Conservation (phyloP, 805 yeast genomes). For the Kodamaea lidongshanica region DNA sequence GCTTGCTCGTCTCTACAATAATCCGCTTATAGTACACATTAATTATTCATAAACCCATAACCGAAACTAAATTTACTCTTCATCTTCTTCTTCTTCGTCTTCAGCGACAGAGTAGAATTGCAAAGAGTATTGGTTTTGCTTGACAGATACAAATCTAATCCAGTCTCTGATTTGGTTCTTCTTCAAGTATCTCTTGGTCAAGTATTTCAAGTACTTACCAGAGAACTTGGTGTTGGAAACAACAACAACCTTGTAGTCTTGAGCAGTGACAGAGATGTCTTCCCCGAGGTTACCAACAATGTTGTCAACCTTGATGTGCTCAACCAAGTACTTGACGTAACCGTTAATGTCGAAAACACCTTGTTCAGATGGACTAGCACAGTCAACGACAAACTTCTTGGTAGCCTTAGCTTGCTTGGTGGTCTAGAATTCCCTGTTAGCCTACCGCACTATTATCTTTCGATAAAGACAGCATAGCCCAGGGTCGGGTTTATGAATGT, state of each 20-base stretch:
- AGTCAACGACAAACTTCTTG: conserved; percentile 92
- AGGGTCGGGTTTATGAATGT: conserved; percentile 36
- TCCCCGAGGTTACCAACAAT: conserved; percentile 95
- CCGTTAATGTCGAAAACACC: conserved; percentile 97
- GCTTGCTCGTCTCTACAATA: too few relatives aligned
- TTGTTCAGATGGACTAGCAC: conserved; percentile 94
- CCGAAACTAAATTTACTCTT: conserved; percentile 41
- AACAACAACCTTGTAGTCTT: conserved; percentile 84
- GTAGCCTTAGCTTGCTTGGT: conserved; percentile 64
- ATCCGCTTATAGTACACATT: too few relatives aligned
- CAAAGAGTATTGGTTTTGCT: conserved; percentile 93
- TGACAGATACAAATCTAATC: conserved; percentile 97
- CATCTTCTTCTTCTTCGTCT: conserved; percentile 86
- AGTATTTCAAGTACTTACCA: conserved; percentile 99
- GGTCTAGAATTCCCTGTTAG: conserved; percentile 60
- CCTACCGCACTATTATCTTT: conserved; percentile 60
- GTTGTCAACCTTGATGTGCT: conserved; percentile 98
- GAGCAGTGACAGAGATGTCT: conserved; percentile 79
- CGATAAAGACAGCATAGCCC: conserved; percentile 46
- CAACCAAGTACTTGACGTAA: conserved; percentile 95
- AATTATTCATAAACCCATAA: too few relatives aligned
- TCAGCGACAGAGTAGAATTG: conserved; percentile 98
- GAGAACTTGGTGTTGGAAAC: conserved; percentile 94
- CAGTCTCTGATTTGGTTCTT: conserved; percentile 99
- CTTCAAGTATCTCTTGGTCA: conserved; percentile 99